Conservation (phyloP, 495 filamentous ascomycete species). For the Tuber magnatum region DNA sequence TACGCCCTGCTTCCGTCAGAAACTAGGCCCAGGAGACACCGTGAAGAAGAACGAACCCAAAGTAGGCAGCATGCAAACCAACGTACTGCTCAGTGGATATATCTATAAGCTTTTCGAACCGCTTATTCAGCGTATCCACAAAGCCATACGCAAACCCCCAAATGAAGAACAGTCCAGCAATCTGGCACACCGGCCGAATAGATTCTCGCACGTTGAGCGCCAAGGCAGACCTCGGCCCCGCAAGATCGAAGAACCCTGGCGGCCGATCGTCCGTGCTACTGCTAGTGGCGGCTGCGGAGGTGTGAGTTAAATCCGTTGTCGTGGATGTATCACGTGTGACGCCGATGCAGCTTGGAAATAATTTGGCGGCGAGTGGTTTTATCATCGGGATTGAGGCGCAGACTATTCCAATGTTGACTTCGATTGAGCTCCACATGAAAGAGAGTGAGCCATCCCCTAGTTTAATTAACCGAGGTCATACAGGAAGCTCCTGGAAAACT, state of each 20-base stretch:
- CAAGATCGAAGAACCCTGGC: conserved; percentile 18
- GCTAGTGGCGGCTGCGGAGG: background rate
- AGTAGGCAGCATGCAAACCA: conserved; percentile 60
- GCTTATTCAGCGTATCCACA: conserved; percentile 63
- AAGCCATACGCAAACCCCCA: conserved; percentile 86
- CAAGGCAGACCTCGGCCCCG: conserved; percentile 55
- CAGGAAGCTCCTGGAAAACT: conserved; percentile 9
- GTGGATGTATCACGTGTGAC: conserved; percentile 25
- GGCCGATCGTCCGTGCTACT: conserved; percentile 1
- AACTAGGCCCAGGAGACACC: conserved; percentile 5
- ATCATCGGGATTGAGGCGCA: conserved; percentile 82
- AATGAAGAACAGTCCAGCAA: conserved; percentile 47
- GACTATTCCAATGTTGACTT: conserved; percentile 82
- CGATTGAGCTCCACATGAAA: conserved; percentile 88
- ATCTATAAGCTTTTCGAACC: conserved; percentile 49
- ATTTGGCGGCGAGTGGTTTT: conserved; percentile 71
- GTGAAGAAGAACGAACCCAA: conserved; percentile 37
- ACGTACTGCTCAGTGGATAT: conserved; percentile 49
- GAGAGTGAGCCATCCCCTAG: conserved; percentile 69
- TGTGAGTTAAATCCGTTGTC: background rate
- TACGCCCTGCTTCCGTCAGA: conserved; percentile 46
- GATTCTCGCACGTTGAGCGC: conserved; percentile 26
- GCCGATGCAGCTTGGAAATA: conserved; percentile 65
- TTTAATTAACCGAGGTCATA: conserved; percentile 42
- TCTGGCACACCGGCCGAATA: conserved; percentile 24